Evolutionary conservation across 2,329 filamentous ascomycete genomes (phyloP).

Genomic region (Curvularia sp.): DNA sequence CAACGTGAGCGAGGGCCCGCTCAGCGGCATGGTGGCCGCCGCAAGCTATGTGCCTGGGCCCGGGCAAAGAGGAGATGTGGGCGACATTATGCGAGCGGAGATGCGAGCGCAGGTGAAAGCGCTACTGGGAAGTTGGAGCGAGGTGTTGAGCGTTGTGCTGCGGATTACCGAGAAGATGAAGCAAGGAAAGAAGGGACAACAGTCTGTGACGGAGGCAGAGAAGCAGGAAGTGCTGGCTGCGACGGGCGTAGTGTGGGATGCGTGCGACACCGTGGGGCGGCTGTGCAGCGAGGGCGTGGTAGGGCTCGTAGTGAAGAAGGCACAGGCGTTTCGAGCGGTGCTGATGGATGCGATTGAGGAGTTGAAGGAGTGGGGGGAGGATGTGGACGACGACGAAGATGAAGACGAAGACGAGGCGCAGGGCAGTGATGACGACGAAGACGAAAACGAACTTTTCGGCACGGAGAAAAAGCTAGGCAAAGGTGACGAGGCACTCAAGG

Average conservation of each 20-base stretch:
- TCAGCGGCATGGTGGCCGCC: conserved; percentile 74
- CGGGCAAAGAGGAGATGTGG: conserved; percentile 31
- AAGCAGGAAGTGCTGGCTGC: conserved; percentile 61
- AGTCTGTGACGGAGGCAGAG: conserved; percentile 29
- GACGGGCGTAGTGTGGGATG: conserved; percentile 82
- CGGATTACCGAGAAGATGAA: conserved; percentile 60
- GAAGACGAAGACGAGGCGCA: conserved; percentile 37
- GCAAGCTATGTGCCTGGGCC: conserved; percentile 29
- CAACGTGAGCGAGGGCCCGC: conserved; percentile 73
- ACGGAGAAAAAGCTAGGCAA: conserved; percentile 64
- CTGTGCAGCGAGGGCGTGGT: conserved; percentile 72
- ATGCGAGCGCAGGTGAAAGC: conserved; percentile 69
- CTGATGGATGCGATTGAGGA: conserved; percentile 85
- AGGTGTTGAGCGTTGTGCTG: conserved; percentile 67
- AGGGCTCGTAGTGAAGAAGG: conserved; percentile 73
- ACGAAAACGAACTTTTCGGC: conserved; percentile 67
- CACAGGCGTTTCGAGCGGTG: conserved; percentile 75
- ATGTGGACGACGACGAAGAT: conserved; percentile 65
- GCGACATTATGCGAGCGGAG: conserved; percentile 66
- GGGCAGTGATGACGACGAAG: conserved; percentile 60
- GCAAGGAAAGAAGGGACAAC: conserved; percentile 35
- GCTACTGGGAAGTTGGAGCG: conserved; percentile 67
- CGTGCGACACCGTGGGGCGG: conserved; percentile 74
- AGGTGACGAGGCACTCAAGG: conserved; percentile 70
- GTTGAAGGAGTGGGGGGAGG: conserved; percentile 85